Percentiles rank a stretch among this genome's conserved stretches.
Evolutionary conservation across 1,284 basidiomycete species (phyloP).

Genomic region (Marasmius fiardii): DNA sequence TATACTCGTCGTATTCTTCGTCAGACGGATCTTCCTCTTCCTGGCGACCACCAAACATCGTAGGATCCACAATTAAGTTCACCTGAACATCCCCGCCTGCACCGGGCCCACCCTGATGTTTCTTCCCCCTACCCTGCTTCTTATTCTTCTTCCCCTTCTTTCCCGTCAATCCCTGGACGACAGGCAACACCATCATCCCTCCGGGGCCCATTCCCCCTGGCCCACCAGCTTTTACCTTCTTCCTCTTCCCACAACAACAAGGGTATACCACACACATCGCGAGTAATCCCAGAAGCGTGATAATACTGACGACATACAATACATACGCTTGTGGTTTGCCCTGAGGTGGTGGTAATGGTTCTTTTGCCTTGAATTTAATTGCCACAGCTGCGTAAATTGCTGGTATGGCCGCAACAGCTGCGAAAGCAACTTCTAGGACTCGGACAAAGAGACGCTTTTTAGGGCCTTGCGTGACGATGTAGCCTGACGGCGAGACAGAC

Average conservation of each 20-base stretch:
- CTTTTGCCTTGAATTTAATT: constrained; percentile 18
- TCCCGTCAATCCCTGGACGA: constrained; percentile 37
- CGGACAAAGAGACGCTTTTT: constrained; percentile 51
- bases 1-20: constrained; percentile 29
- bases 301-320: constrained; percentile 53
- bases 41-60: constrained; percentile 41
- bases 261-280: constrained; percentile 59
- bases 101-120: constrained; percentile 28
- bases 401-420: constrained; percentile 48
- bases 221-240: constrained; percentile 18
- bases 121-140: constrained; percentile 27
- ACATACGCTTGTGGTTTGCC: constrained; percentile 51
- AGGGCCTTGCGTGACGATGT: constrained; percentile 58
- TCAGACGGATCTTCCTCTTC: constrained; percentile 31
- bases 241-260: constrained; percentile 41
- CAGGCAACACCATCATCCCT: constrained; percentile 67
- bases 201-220: constrained; percentile 23
- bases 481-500: constrained; percentile 52
- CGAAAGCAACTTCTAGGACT: constrained; percentile 46
- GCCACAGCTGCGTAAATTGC: constrained; percentile 60
- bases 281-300: constrained; percentile 47
- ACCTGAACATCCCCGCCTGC: constrained; percentile 52
- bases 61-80: constrained; percentile 68
- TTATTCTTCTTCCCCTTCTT: constrained; percentile 36
- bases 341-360: constrained; percentile 50